phyloP scores from a whole-genome alignment of 1,139 yeast genomes.

The Hyphopichia fennica region DNA sequence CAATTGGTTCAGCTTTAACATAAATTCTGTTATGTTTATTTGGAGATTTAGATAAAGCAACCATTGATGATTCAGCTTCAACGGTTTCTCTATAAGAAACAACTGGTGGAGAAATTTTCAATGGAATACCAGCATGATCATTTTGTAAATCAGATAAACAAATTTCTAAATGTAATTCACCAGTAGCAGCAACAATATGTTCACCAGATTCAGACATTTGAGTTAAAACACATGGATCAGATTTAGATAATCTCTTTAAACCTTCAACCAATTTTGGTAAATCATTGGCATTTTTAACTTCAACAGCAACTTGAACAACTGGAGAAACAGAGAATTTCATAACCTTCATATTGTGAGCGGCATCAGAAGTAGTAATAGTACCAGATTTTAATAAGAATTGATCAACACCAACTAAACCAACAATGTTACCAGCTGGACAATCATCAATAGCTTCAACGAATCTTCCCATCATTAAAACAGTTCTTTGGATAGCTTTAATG shows the following conservation, averaged over 20 bases:
- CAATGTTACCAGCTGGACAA: conserved; percentile 99
- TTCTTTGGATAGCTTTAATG: conserved; percentile 98
- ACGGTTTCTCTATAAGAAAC: conserved; percentile 99
- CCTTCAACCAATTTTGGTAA: conserved; percentile 99
- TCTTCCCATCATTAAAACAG: conserved; percentile 99
- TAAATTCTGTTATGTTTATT: conserved; percentile 99
- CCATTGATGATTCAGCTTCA: conserved; percentile 88
- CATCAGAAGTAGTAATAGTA: conserved; percentile 95
- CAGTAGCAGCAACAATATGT: conserved; percentile 99
- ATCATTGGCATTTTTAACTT: conserved; percentile 99
- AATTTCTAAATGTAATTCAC: conserved; percentile 99
- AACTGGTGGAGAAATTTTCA: conserved; percentile 96
- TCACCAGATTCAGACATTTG: conserved; percentile 94
- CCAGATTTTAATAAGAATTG: conserved; percentile 99
- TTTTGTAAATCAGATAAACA: conserved; percentile 94
- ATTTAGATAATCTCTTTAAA: conserved; percentile 99
- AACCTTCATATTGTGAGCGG: conserved; percentile 99
- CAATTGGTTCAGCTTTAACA: conserved; percentile 95
- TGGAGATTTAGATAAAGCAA: conserved; percentile 98
- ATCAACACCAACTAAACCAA: conserved; percentile 99
- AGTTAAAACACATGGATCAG: conserved; percentile 97
- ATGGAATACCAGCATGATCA: conserved; percentile 99
- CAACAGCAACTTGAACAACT: conserved; percentile 99
- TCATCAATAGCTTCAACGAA: conserved; percentile 97
- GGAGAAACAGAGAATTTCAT: conserved; percentile 99